phyloP scores from a whole-genome alignment of 2,329 filamentous ascomycete genomes.

The Clathrospora elynae region DNA sequence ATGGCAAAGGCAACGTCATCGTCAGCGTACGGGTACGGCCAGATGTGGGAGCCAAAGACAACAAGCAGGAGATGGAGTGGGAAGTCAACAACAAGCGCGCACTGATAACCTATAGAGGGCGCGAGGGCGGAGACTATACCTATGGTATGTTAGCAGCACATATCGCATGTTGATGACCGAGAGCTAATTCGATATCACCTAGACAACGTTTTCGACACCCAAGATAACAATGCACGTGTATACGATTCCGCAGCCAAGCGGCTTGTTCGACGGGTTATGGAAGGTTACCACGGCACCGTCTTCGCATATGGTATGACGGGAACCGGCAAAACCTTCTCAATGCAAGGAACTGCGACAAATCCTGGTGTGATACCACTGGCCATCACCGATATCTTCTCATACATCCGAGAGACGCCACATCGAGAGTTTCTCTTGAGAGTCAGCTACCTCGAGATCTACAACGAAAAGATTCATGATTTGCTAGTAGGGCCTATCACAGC shows the following conservation, averaged over 20 bases:
- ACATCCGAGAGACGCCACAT: constrained; percentile 94
- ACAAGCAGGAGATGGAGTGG: constrained; percentile 81
- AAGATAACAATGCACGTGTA: constrained; percentile 92
- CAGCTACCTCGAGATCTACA: constrained; percentile 98
- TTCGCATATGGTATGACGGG: constrained; percentile 99
- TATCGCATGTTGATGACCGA: constrained; percentile 11
- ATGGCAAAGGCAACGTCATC: constrained; percentile 91
- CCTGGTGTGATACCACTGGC: constrained; percentile 96
- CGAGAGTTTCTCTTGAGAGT: constrained; percentile 93
- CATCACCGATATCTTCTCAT: constrained; percentile 98
- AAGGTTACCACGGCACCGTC: constrained; percentile 97
- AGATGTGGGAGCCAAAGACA: constrained; percentile 69
- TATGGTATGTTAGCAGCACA: constrained; percentile 70
- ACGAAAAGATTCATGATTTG: constrained; percentile 94
- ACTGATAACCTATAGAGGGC: constrained; percentile 80
- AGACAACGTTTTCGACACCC: constrained; percentile 96
- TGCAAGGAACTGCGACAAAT: constrained; percentile 95
- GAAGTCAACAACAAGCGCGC: constrained; percentile 84
- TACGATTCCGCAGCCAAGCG: constrained; percentile 95
- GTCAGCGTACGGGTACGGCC: constrained; percentile 94
- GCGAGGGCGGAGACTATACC: constrained; percentile 82
- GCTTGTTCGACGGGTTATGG: constrained; percentile 94
- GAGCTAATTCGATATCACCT: constrained; percentile 20
- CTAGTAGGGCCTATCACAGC: constrained; percentile 73
- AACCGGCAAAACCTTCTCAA: constrained; percentile 98